Base-by-base conservation (phyloP, 2,329 filamentous ascomycete species). In the Penicillium verrucosum region DNA sequence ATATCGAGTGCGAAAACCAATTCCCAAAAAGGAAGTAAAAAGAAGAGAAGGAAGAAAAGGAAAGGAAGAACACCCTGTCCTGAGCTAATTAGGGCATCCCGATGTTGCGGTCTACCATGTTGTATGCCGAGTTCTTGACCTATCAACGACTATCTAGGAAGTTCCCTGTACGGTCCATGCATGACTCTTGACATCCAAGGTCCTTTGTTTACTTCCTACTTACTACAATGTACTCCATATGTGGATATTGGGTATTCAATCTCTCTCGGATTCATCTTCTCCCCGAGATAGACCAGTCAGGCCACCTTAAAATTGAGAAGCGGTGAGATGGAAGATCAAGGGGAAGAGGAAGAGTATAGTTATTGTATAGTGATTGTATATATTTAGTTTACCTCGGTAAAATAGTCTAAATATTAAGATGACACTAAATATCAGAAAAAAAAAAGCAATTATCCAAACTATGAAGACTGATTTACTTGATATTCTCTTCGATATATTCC, bases 91-190 rank as follows among this genome's bases (percentile, higher is more conserved):
- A 30, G 29, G 48, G 37, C 11, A 32, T 32, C 10, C 8, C 25
- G 37, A 51, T 51, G 27, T 32, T 51, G 48, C 48, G 48, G 48
- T 51, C 48, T 43, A 43, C 27, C 36, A 21, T 21, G 47, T 29
- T 21, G 32, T 32, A 14, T 45, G n/a, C 29, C 11, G 11, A 10
- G 1, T 41, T 7, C 9, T 38, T 16, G 46, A 50, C 47, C 47
- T 50, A 42, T 50, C 47, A 16, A 32, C 21, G 21, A 14, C 2
- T n/a, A 8, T 25, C 32, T 27, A 14, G 45, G 29, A 23, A 30
- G 7, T 32, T 12, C 37, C 47, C 27, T 42, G 36, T 23, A 18
- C 7, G 4, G 14, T 16, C 8, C 5, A 34, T 47, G 44, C 46
- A 29, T 48, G 46, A 11, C 25, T 49, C 18, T 47, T 32, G 23